Base-by-base conservation (phyloP, 148 eudicot genomes). In the Hydrangea macrophylla region DNA sequence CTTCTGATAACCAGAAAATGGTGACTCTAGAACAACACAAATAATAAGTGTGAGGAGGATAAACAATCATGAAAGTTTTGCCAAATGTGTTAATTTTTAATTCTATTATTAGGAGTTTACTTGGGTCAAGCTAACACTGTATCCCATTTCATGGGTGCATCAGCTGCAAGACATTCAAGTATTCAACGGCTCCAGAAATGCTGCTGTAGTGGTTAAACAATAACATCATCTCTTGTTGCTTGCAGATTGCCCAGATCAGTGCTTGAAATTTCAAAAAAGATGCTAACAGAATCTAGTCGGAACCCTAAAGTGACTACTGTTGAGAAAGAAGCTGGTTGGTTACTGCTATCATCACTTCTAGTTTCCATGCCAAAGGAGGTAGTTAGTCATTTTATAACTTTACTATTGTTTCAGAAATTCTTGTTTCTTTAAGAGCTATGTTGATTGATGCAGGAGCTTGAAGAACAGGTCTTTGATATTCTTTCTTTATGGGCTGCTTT, bases 301-400 rank as follows among this genome's bases (percentile, higher is more conserved):
- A 91, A 87, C 70, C 86, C 88, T 74, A 72, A 66, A 60, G 99
- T 84, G 55, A 90, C 85, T 57, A 74, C 84, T 69, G 87, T 87
- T 73, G 90, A 85, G 69, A 87, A 80, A 70, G 97, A 94, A 85
- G 89, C 97, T 70, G 99, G 97, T 45, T 94, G 99, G 99, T 73
- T 80, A 66, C 85, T 94, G 69, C 64, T 94, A 66, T 92, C 97
- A 63, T 87, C 99, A 71, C 84, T 94, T 50, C 73, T 94, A 76
- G 83, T 96, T 69, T 88, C 93, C 74, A 80, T 94, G 85, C 86
- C 99, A 15, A 89, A 84, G 77, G 91, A 94, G 97, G 99, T 87
- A 80, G 58, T 37, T 54, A 7, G 17, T 39, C 56, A 31, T 64
- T 72, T 53, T 67, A 32, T 68, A 26, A 70, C 62, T 69, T 72